Evolutionary conservation across 768 basidiomycete species (phyloP).

Genomic region (Sutorius australiensis): DNA sequence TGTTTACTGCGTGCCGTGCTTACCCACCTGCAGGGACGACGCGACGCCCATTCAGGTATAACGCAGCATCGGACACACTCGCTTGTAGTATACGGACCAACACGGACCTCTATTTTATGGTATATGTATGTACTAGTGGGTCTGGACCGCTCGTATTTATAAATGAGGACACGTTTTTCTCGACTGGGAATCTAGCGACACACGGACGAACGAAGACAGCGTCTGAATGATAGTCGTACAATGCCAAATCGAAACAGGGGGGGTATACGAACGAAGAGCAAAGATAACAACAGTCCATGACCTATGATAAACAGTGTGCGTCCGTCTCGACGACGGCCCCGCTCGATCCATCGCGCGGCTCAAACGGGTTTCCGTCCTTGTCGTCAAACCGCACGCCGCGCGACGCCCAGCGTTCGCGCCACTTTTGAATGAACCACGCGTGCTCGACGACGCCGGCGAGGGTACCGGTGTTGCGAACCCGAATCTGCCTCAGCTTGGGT

Average conservation of each 20-base stretch:
- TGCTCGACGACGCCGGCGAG: conserved; percentile 33
- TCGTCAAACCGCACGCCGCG: conserved; percentile 32
- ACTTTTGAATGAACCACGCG: conserved; percentile 24
- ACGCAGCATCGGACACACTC: no score
- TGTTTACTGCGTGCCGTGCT: no score
- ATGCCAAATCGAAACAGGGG: background rate
- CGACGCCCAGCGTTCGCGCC: conserved; percentile 28
- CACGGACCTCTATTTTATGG: background rate
- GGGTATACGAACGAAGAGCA: background rate
- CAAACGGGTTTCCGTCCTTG: conserved; percentile 27
- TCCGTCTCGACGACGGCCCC: background rate
- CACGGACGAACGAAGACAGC: background rate
- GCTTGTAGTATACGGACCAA: background rate
- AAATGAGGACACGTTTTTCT: no score
- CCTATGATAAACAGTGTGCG: background rate
- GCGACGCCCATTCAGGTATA: no score
- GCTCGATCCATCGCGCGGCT: background rate
- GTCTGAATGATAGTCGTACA: conserved; percentile 5
- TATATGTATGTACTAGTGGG: background rate
- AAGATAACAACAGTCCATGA: background rate
- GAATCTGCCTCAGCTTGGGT: conserved; percentile 35
- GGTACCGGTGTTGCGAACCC: conserved; percentile 40
- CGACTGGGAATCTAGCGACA: no score
- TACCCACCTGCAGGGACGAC: no score
- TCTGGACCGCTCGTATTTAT: no score